These are phyloP conservation scores for Pichia deserticola DNA, from an alignment of 805 yeast species.

Conservation along the genomic window DNA sequence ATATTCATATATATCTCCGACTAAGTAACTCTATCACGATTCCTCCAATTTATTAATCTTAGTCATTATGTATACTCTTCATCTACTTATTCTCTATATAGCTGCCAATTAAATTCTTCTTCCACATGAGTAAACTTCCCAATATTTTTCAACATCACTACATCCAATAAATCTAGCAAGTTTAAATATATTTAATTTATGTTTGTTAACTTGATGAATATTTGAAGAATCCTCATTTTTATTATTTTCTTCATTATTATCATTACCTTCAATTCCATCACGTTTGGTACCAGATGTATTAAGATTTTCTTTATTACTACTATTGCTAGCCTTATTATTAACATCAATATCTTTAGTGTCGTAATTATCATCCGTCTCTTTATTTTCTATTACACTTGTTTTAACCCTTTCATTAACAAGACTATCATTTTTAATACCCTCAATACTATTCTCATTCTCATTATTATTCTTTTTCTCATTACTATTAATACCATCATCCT, in stretches of 20 bases:
- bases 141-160: constrained; percentile 24
- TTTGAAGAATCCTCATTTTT: background rate
- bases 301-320: too few relatives aligned
- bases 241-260: background rate
- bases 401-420: background rate
- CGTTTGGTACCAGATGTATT: background rate
- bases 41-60: too few relatives aligned
- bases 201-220: background rate
- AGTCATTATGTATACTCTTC: too few relatives aligned
- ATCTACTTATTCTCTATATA: too few relatives aligned
- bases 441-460: background rate
- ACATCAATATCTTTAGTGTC: too few relatives aligned
- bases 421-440: background rate
- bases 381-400: background rate
- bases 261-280: background rate
- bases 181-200: constrained; percentile 17
- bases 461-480: background rate
- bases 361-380: background rate
- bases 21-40: too few relatives aligned
- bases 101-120: background rate
- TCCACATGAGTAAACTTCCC: constrained; percentile 14
- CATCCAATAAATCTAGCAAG: constrained; percentile 27
- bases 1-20: too few relatives aligned
- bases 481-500: too few relatives aligned
- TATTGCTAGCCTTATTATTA: too few relatives aligned